Evolutionary conservation across 805 yeast species (phyloP).

Genomic region (Yarrowia hollandica): DNA sequence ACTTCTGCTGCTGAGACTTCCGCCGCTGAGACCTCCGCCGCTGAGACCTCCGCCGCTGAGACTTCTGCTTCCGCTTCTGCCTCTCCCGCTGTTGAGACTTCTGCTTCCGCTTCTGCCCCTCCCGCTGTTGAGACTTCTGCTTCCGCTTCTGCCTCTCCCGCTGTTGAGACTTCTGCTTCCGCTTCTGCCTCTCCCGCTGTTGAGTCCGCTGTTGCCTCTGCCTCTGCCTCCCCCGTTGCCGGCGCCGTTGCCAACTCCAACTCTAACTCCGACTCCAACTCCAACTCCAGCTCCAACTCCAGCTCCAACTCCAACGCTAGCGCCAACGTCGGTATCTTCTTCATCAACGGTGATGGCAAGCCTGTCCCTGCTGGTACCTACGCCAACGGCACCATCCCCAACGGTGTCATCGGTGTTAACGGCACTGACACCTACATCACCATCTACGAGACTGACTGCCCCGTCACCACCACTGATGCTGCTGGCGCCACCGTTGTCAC

Average conservation of each 20-base stretch:
- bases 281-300: slow-evolving; percentile 4
- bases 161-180: neutral
- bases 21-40: too few species aligned
- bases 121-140: neutral
- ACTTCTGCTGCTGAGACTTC: neutral
- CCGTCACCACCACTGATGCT: neutral
- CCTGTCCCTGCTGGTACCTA: neutral
- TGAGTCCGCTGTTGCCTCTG: neutral
- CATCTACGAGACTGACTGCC: slow-evolving; percentile 4
- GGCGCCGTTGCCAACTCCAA: neutral
- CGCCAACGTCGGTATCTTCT: neutral
- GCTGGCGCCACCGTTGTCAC: neutral
- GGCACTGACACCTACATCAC: neutral
- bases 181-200: neutral
- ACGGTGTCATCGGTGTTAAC: too few species aligned
- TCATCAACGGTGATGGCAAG: neutral
- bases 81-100: neutral
- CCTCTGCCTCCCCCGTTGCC: neutral
- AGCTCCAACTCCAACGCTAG: neutral
- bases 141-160: neutral
- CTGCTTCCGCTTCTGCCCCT: neutral
- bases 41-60: too few species aligned
- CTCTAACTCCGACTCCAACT: slow-evolving; percentile 6
- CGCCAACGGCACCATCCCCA: neutral
- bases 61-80: neutral